Evolutionary conservation across 768 basidiomycete species (phyloP).

Genomic region (Sporobolomyces phaffii): DNA sequence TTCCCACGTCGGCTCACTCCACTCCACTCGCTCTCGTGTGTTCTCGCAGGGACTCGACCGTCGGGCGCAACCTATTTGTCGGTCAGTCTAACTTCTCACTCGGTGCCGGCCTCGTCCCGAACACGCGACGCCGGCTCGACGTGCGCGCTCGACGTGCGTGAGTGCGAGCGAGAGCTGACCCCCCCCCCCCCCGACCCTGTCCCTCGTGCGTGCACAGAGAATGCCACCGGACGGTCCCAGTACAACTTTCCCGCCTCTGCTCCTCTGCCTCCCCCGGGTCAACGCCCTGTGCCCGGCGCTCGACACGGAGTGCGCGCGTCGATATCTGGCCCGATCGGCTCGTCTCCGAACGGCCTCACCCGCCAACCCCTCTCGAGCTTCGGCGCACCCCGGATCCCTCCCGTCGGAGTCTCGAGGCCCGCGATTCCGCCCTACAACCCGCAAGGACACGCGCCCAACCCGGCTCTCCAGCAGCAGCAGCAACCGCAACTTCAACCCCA

Average conservation of each 20-base stretch:
- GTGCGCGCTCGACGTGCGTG: too few species aligned
- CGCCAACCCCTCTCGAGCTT: conserved; percentile 3
- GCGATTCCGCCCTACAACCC: conserved; percentile 17
- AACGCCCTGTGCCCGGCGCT: conserved; percentile 27
- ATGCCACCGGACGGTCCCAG: conserved; percentile 54
- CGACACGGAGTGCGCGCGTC: conserved; percentile 36
- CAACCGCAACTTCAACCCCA: conserved; percentile 2
- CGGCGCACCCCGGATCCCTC: conserved; percentile 17
- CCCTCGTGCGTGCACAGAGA: conserved; percentile 55
- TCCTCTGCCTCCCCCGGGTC: conserved; percentile 38
- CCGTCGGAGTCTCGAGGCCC: conserved; percentile 3
- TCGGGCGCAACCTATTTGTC: conserved; percentile 81
- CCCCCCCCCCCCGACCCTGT: too few species aligned
- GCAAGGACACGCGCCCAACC: background rate
- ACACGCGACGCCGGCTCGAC: too few species aligned
- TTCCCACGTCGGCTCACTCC: conserved; percentile 32
- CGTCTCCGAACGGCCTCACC: conserved; percentile 14
- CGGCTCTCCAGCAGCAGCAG: background rate
- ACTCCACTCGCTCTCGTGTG: conserved; percentile 22
- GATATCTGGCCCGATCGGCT: conserved; percentile 38
- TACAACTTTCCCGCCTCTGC: conserved; percentile 48
- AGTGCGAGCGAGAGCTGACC: too few species aligned
- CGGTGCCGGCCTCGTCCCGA: too few species aligned
- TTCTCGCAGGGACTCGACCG: conserved; percentile 62
- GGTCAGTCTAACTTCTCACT: conserved; percentile 59